Base-by-base conservation (phyloP, 306 rosid genomes). In the Hippophae rhamnoides region DNA sequence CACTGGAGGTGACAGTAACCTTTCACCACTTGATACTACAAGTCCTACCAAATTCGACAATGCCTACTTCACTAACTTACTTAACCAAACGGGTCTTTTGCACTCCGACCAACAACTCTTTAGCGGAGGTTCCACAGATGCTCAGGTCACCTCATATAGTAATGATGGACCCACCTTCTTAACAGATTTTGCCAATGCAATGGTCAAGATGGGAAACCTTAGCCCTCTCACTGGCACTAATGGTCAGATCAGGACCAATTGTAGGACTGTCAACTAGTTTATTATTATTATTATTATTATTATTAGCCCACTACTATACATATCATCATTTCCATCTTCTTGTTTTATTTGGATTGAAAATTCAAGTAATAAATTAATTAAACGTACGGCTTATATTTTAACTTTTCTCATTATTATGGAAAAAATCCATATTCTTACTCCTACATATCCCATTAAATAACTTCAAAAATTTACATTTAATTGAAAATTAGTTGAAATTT, bases 91-190 rank as follows among this genome's bases (percentile, higher is more conserved):
- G 61, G 94, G 89, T 3, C 65, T 86, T 9, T 40, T 86, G 8
- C 94, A 82, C 73, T 82, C 89, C 0, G 94, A 86, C 31, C 89
- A 86, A 40, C 76, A 73, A 13, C 84, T 86, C 56, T 80, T 73
- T 60, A 71, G 62, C 42, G 74, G 73, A 5, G 89, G 86, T 8
- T 80, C 89, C 31, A 86, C 94, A 0, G 72, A 82, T 9, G 44
- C 86, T 41, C 74, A 51, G 47, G 89, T 86, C 2, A 71, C 46
- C 45, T 40, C 71, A 44, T 85, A 85, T 9, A 56, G 45, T 38
- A 71, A 1, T 52, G 52, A 76, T 8, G 51, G 63, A 1, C 60
- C 26, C 6, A 78, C 10, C 54, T 79, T 85, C 52, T 56, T n/a
- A 10, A 47, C 68, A 1, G 93, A 85, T 23, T 85, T 85, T 53